These are phyloP conservation scores for Kwoniella botswanensis DNA, from an alignment of 768 basidiomycete genomes.

Conservation along the genomic window DNA sequence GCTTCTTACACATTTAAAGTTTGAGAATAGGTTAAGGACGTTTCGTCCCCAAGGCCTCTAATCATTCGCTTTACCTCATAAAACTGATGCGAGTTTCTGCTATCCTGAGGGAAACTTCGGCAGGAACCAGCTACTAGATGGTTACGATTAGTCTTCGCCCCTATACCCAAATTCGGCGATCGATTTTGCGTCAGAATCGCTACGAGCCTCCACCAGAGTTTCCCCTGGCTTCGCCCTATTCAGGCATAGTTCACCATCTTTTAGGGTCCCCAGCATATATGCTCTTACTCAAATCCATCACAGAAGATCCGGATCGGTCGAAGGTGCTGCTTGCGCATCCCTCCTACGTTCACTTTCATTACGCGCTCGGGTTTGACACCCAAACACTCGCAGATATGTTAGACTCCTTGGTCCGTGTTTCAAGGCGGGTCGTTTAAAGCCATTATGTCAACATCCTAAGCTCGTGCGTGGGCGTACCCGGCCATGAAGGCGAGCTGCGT, in stretches of 20 bases:
- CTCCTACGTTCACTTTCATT: conserved; percentile 74
- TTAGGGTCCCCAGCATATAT: conserved; percentile 85
- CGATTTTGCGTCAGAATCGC: conserved; percentile 96
- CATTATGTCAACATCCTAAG: conserved; percentile 78
- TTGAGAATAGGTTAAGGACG: conserved; percentile 84
- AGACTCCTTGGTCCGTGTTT: conserved; percentile 87
- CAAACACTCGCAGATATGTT: conserved; percentile 81
- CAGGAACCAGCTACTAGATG: conserved; percentile 92
- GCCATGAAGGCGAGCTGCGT: conserved; percentile 66
- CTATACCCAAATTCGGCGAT: conserved; percentile 95
- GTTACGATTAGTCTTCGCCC: conserved; percentile 94
- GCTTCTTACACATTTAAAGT: conserved; percentile 72
- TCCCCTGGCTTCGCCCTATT: conserved; percentile 92
- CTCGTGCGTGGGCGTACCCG: conserved; percentile 65
- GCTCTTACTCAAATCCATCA: conserved; percentile 78
- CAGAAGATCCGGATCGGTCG: conserved; percentile 75
- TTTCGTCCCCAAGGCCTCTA: conserved; percentile 88
- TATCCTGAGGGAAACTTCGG: conserved; percentile 84
- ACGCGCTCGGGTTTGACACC: conserved; percentile 71
- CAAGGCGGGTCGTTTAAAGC: conserved; percentile 81
- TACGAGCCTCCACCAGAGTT: conserved; percentile 95
- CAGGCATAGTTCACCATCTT: conserved; percentile 90
- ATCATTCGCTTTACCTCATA: conserved; percentile 74
- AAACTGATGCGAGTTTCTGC: conserved; percentile 67
- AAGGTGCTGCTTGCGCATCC: conserved; percentile 70